phyloP scores from a whole-genome alignment of 2,329 filamentous ascomycete species.

The Aspergillus jensenii region DNA sequence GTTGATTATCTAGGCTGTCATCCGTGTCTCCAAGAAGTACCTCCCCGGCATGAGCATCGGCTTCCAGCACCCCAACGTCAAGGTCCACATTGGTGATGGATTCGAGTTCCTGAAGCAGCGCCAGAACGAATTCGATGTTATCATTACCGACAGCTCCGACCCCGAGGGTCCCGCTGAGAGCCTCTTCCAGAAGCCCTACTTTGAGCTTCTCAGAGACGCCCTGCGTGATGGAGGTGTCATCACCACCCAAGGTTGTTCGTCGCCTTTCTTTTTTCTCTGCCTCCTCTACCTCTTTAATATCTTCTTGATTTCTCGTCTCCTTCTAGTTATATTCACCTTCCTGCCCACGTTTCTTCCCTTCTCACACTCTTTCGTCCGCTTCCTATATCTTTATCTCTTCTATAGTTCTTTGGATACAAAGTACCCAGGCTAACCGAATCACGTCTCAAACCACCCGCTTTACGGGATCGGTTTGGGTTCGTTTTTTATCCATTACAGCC shows the following conservation, averaged over 20 bases:
- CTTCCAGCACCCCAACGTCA: constrained; percentile 91
- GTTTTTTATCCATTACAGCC: constrained; percentile 55
- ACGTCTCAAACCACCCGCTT: constrained; percentile 32
- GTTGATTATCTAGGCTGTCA: constrained; percentile 67
- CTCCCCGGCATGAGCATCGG: constrained; percentile 91
- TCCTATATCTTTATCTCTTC: constrained; percentile 7
- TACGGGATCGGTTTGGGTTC: constrained; percentile 32
- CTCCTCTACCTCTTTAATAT: constrained; percentile 44
- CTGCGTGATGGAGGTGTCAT: constrained; percentile 96
- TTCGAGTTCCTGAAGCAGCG: constrained; percentile 98
- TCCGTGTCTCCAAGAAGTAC: constrained; percentile 97
- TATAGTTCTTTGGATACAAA: constrained; percentile 3
- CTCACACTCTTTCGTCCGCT: constrained; percentile 15
- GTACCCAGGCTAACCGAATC: constrained; percentile 25
- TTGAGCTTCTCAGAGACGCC: constrained; percentile 86
- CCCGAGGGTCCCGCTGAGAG: constrained; percentile 94
- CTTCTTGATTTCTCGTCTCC: constrained; percentile 12
- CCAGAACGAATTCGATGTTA: constrained; percentile 97
- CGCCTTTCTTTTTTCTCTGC: constrained; percentile 58
- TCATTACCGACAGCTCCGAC: constrained; percentile 98
- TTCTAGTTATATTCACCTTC: background rate
- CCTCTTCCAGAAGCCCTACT: constrained; percentile 98
- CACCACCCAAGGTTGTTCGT: constrained; percentile 99
- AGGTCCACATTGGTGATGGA: constrained; percentile 90
- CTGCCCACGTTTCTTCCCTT: constrained; percentile 13